Base-by-base conservation (phyloP, 192 early-diverging fungal genomes). In the Coemansia sp. region DNA sequence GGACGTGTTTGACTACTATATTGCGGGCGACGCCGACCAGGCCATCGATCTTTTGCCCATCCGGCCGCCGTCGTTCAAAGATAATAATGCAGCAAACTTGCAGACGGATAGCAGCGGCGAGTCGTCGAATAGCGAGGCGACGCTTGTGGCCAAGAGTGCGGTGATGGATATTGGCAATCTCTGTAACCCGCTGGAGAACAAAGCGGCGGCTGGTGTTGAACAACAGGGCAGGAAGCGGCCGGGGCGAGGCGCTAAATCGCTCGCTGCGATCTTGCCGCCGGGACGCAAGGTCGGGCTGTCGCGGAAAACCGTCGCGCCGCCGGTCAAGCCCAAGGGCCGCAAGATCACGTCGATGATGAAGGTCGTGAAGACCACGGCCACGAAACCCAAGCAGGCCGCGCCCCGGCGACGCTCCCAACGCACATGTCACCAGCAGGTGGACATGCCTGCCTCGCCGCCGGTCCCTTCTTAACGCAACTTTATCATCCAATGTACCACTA, bases 1-100 rank as follows among this genome's bases (percentile, higher is more conserved):
- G 19, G 64, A 67, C 35, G 63, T 81, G 30, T 83, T 83, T 64
- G 82, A 83, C 51, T 77, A 74, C 65, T 68, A 65, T 38, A 46
- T 83, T 2, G 57, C 60, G 0, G 78, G 79, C 18, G 71, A 73
- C 12, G 54, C 82, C 0, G 82, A 83, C 49, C 57, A 62, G 19
- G 64, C 54, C 16, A 59, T 73, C n/a, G 42, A 42, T 14, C 60
- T 65, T 5, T 42, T 79, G 48, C 64, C 74, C 18, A 56, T 67
- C n/a, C 35, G n/a, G n/a, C n/a, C n/a, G n/a, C n/a, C n/a, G n/a
- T n/a, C n/a, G n/a, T n/a, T n/a, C 35, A 2, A 4, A 38, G 35
- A 38, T 16, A 38, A 38, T 16, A 2, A 4, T 14, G 35, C 35
- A 16, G 11, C n/a, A 50, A 55, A 46, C n/a, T n/a, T n/a, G n/a